Evolutionary conservation across 441 rosid species (phyloP).

Genomic region (Adansonia gregorii): DNA sequence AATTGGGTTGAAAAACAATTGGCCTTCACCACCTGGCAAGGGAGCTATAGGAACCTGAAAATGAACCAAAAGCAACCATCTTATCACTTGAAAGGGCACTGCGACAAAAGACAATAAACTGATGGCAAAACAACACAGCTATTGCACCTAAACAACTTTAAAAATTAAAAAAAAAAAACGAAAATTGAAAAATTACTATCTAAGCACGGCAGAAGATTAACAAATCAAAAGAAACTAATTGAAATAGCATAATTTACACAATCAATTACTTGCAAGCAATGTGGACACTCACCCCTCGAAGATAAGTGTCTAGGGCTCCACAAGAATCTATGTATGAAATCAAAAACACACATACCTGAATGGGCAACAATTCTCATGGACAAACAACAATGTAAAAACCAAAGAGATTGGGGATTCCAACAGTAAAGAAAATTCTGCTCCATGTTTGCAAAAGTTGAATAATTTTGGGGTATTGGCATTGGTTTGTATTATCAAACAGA

Average conservation of each 20-base stretch:
- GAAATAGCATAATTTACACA: not conserved
- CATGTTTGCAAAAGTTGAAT: conserved; percentile 14
- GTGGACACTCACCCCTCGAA: not conserved
- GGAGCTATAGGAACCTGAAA: conserved; percentile 75
- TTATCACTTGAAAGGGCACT: conserved; percentile 23
- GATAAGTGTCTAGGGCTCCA: conserved; percentile 6
- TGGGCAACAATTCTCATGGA: not conserved
- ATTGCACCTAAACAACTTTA: too few species aligned
- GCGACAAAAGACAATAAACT: not conserved
- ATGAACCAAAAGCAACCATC: conserved; percentile 25
- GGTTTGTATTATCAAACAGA: not conserved
- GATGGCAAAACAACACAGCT: too few species aligned
- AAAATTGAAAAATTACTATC: not conserved
- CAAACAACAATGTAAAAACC: conserved; percentile 3
- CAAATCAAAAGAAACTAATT: not conserved
- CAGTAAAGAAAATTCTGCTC: not conserved
- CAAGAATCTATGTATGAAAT: not conserved
- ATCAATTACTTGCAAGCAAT: conserved; percentile 20
- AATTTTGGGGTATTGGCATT: not conserved
- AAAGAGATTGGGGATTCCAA: not conserved
- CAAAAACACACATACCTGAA: not conserved
- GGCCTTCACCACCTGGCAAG: conserved; percentile 52
- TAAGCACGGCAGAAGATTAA: not conserved
- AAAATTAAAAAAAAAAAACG: too few species aligned
- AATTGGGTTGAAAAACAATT: conserved; percentile 45